phyloP scores from a whole-genome alignment of 306 rosid genomes.

The Trifolium dubium region DNA sequence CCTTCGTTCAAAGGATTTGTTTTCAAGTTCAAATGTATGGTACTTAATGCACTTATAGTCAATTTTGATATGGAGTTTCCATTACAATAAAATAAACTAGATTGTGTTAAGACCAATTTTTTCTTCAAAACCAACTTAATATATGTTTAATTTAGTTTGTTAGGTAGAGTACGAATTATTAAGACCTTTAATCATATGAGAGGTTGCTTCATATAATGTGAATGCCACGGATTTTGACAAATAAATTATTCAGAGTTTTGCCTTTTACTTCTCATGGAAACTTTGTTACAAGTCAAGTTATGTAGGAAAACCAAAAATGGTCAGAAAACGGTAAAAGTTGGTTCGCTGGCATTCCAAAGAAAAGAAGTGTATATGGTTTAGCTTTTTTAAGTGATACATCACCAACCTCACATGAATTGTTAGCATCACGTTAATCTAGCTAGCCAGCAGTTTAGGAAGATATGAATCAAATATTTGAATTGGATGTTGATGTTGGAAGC shows the following conservation, averaged over 20 bases:
- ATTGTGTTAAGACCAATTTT: no score
- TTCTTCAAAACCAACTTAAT: background rate
- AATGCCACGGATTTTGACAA: conserved; percentile 1
- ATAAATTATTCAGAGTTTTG: background rate
- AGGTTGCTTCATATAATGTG: conserved; percentile 8
- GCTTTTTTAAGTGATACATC: conserved; percentile 19
- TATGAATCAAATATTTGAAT: background rate
- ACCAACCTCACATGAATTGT: conserved; percentile 42
- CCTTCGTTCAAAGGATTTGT: no score
- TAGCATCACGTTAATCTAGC: conserved; percentile 35
- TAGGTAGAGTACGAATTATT: background rate
- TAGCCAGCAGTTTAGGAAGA: conserved; percentile 33
- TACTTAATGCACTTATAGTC: background rate
- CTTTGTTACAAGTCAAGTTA: conserved; percentile 2
- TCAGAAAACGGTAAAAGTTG: conserved; percentile 23
- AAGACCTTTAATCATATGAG: conserved; percentile 11
- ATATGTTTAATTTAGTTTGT: conserved; percentile 5
- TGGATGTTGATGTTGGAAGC: background rate
- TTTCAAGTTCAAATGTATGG: background rate
- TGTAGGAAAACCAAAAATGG: conserved; percentile 3
- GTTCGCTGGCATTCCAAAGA: conserved; percentile 19
- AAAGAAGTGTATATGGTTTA: background rate
- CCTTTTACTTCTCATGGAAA: conserved; percentile 24
- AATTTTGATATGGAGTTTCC: background rate
- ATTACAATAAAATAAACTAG: background rate